Evolutionary conservation across 352 stramenopile genomes (phyloP), one percentile per base, ranked within the genome.

Genomic region (Phytophthora foliorum): DNA sequence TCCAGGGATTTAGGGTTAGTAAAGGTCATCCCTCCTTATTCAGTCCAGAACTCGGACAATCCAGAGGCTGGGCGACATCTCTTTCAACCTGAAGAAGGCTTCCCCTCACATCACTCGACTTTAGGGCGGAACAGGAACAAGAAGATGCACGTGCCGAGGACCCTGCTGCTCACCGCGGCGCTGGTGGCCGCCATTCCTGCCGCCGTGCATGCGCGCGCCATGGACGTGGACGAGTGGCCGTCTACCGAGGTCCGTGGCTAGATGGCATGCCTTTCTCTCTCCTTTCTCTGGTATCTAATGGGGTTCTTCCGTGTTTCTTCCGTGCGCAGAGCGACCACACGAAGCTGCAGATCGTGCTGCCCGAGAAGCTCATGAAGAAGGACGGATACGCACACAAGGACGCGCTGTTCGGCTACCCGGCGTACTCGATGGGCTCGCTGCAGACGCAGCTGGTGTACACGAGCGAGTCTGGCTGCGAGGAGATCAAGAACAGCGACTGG

Each of bases 361-460:
- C 92, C 24, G 80, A 91, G 60, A 86, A 72, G n/a, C 72, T 98
- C n/a, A 93, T 95, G 81, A 94, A 91, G 68, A 92, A 94, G 51
- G 84, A 95, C 31, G 97, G 96, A 44, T 99, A 99, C 73, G 85
- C 95, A 60, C 97, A 99, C 81, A 97, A 98, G 68, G 97, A 99
- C 52, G 96, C 96, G 53, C 83, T 99, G 38, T 99, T 99, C 74
- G 97, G 97, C 31, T 96, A 98, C 62, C 97, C 96, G 6, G 87
- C 89, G 41, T 99, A 99, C 79, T 89, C 90, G 42, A 82, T 92
- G 56, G 91, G 86, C 39, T 92, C 79, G 58, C 82, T 94, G 31
- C 88, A 98, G 65, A 89, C 84, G 25, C 89, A 96, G 72, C 73
- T 98, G 31, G 98, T 98, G 73, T 95, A 98, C 74, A 83, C 87